Percentiles rank a stretch among this genome's conserved stretches.
phyloP scores from a whole-genome alignment of 129 eudicot genomes.

The Lonicera japonica region DNA sequence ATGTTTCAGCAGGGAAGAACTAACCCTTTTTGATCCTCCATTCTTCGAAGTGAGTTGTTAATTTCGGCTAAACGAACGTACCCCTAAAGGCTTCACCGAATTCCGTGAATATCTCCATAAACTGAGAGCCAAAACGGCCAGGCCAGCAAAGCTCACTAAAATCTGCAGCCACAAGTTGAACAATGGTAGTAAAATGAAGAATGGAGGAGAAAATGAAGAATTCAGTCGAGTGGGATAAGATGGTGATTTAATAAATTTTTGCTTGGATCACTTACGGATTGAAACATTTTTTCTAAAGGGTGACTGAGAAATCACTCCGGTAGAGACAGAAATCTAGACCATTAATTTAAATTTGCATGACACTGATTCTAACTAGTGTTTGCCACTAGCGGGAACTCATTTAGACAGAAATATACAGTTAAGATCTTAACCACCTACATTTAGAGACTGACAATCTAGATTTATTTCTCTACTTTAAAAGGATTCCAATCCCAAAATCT shows the following conservation, averaged over 20 bases:
- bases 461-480: neutral
- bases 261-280: neutral
- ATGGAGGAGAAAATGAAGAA: too few species aligned
- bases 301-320: too few species aligned
- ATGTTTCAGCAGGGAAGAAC: neutral
- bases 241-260: too few species aligned
- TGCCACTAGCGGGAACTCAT: too few species aligned
- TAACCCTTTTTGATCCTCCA: neutral
- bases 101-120: constrained; percentile 65
- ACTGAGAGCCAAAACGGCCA: constrained; percentile 42
- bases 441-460: neutral
- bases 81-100: constrained; percentile 18
- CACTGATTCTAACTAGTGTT: too few species aligned
- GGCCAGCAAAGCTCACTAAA: constrained; percentile 52
- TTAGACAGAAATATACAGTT: too few species aligned
- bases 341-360: too few species aligned
- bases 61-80: neutral
- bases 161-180: constrained; percentile 33
- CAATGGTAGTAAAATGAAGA: neutral
- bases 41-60: neutral
- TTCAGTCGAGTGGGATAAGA: neutral
- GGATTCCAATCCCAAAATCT: too few species aligned
- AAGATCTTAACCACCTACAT: too few species aligned
- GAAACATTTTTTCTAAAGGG: neutral
- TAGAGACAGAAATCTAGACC: too few species aligned